Evolutionary conservation across 495 filamentous ascomycete genomes (phyloP).

Genomic region (Jackrogersella minutella): DNA sequence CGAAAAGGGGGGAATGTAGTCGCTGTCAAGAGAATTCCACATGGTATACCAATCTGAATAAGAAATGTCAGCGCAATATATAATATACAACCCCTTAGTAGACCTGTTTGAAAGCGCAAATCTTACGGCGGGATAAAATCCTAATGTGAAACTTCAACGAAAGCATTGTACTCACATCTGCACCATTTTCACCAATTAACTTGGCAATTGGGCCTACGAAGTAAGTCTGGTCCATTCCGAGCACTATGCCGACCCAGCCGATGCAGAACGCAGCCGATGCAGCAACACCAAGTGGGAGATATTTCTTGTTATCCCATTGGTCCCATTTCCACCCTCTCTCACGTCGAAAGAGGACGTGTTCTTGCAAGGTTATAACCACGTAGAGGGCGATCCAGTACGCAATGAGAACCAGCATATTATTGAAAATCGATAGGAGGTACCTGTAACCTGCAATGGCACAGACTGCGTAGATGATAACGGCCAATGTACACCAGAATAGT

Average conservation of each 20-base stretch:
- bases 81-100: not conserved
- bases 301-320: slow-evolving; percentile 3
- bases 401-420: not conserved
- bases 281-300: slow-evolving; percentile 1
- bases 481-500: slow-evolving; percentile 6
- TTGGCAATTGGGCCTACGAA: slow-evolving; percentile 3
- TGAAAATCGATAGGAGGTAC: not conserved
- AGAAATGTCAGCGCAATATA: not conserved
- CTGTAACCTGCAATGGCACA: slow-evolving; percentile 1
- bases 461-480: not conserved
- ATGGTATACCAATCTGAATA: not conserved
- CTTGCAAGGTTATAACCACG: not conserved
- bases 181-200: not conserved
- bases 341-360: slow-evolving; percentile 4
- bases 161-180: slow-evolving; percentile 12
- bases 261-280: slow-evolving; percentile 1
- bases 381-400: not conserved
- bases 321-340: slow-evolving; percentile 10
- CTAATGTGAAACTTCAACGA: not conserved
- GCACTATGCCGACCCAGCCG: slow-evolving; percentile 4
- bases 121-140: too few species aligned
- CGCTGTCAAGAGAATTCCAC: not conserved
- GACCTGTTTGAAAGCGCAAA: too few species aligned
- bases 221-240: slow-evolving; percentile 8
- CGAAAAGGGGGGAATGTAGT: slow-evolving; percentile 2